Conservation (phyloP, 371 early-diverging fungal species). For the Chytridium lagenaria region DNA sequence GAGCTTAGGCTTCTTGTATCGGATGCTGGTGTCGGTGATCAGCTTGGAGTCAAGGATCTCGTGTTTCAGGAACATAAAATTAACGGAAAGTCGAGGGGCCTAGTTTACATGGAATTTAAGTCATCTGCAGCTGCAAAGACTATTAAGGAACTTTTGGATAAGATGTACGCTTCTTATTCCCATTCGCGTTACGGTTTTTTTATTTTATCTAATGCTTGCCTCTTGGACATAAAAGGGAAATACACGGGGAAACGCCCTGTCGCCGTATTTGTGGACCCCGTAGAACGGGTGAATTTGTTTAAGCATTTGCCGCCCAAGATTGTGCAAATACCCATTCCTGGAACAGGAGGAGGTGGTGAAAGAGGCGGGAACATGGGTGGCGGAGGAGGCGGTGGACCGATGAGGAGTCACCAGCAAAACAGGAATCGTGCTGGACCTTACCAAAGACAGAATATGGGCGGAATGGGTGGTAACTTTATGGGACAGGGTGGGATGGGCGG, state of each 20-base stretch:
- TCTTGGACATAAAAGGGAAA: no score
- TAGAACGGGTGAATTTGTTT: constrained; percentile 18
- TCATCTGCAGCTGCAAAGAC: constrained; percentile 48
- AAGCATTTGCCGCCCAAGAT: neutral
- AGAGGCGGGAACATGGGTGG: neutral
- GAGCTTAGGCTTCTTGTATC: constrained; percentile 52
- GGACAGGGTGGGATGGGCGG: neutral
- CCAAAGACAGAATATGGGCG: neutral
- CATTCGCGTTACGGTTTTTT: no score
- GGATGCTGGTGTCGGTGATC: constrained; percentile 49
- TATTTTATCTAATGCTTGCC: no score
- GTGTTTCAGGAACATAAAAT: constrained; percentile 68
- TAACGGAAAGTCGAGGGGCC: constrained; percentile 70
- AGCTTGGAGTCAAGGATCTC: constrained; percentile 44
- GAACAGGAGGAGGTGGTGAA: neutral
- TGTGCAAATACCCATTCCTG: neutral
- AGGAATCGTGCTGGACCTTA: neutral
- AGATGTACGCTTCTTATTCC: constrained; percentile 29
- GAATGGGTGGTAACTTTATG: no score
- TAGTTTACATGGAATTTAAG: constrained; percentile 60
- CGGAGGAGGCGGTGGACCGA: no score
- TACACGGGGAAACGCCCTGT: constrained; percentile 31
- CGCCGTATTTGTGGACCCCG: constrained; percentile 4
- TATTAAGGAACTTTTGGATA: constrained; percentile 54
- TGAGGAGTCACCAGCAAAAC: no score